Percentiles rank a stretch among this genome's conserved stretches.
These are phyloP conservation scores for Rusavskia elegans DNA, from an alignment of 495 filamentous ascomycete species.

Conservation along the genomic window DNA sequence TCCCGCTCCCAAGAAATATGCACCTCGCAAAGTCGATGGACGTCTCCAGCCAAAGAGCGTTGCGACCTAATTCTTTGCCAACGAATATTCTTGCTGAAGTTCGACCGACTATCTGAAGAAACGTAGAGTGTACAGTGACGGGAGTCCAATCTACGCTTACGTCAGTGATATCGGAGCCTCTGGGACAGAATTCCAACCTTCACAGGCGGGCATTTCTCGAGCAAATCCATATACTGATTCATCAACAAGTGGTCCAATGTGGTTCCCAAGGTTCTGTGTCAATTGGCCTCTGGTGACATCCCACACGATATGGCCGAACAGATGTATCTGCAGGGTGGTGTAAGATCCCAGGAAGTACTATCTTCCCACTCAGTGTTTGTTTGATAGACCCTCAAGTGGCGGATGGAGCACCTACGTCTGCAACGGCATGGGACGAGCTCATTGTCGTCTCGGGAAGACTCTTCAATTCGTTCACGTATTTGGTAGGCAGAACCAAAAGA, in stretches of 20 bases:
- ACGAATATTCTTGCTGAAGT: slow-evolving; percentile 32
- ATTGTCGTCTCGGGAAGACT: not conserved
- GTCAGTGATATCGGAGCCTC: not conserved
- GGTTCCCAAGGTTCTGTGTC: not conserved
- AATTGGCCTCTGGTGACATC: not conserved
- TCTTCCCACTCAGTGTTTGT: not conserved
- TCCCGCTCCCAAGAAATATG: slow-evolving; percentile 16
- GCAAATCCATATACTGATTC: not conserved
- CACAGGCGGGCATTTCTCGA: too few relatives aligned
- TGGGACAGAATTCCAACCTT: too few relatives aligned
- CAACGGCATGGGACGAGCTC: not conserved
- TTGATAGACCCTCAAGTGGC: not conserved
- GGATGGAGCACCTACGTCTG: not conserved
- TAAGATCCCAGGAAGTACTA: too few relatives aligned
- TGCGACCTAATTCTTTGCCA: slow-evolving; percentile 24
- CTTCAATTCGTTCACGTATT: slow-evolving; percentile 4
- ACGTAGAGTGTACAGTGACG: slow-evolving; percentile 24
- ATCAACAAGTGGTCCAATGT: not conserved
- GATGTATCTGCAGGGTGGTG: too few relatives aligned
- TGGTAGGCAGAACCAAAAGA: slow-evolving; percentile 1
- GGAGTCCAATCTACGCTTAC: slow-evolving; percentile 13
- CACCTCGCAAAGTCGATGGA: slow-evolving; percentile 25
- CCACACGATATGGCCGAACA: not conserved
- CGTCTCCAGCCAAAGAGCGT: slow-evolving; percentile 24
- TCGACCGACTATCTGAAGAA: slow-evolving; percentile 27